Conservation (phyloP, 345 rosid species). For the Abelmoschus esculentus region DNA sequence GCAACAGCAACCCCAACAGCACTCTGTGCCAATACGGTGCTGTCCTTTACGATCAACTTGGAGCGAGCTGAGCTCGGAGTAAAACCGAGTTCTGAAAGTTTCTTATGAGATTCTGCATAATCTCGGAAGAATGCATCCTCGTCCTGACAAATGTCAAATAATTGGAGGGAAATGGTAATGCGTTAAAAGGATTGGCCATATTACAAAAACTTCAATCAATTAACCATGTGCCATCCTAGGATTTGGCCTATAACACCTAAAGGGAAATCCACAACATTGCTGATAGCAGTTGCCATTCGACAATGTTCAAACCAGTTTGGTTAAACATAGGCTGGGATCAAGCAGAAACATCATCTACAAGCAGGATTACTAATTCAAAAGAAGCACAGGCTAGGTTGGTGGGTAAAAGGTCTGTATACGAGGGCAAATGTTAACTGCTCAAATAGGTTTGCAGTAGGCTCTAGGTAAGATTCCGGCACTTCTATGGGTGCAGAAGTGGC, state of each 20-base stretch:
- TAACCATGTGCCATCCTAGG: not conserved
- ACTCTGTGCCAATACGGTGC: conserved; percentile 62
- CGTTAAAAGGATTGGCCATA: not conserved
- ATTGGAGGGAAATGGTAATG: not conserved
- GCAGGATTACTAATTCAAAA: not conserved
- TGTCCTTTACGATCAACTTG: conserved; percentile 36
- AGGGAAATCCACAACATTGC: not conserved
- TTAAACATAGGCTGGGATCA: not conserved
- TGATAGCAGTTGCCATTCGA: not conserved
- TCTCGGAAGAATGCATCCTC: conserved; percentile 83
- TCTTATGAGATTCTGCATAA: conserved; percentile 74
- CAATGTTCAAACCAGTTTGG: not conserved
- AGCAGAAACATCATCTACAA: not conserved
- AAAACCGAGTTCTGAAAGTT: conserved; percentile 86
- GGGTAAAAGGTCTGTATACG: not conserved
- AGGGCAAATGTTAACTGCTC: not conserved
- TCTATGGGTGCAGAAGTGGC: not conserved
- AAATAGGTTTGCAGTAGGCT: not conserved
- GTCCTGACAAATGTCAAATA: conserved; percentile 42
- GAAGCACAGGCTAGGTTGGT: not conserved
- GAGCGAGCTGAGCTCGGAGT: conserved; percentile 32
- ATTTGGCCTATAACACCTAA: not conserved
- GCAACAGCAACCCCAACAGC: conserved; percentile 77
- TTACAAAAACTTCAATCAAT: conserved; percentile 7
- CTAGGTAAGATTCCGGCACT: conserved; percentile 2